Evolutionary conservation across 2,329 filamentous ascomycete species (phyloP), one percentile per base, ranked within the genome.

Genomic region (Aspergillus japonicus): DNA sequence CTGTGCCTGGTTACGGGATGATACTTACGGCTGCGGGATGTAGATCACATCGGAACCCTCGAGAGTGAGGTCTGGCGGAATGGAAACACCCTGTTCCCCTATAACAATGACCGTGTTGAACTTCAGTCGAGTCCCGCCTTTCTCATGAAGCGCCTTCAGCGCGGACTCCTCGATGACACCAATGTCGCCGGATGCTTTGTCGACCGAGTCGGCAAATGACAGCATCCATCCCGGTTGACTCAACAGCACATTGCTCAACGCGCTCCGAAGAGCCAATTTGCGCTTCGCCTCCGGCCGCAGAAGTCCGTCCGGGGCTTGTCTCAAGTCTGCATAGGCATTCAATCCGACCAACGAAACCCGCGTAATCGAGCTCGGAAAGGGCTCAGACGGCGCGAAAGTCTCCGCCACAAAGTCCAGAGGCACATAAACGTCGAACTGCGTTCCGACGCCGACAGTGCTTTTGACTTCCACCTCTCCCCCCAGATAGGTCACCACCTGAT

Each of bases 391-490:
- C 14, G n/a, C 4, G 4, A 47, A 55, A 2, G 21, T 33, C 29
- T 55, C 39, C 16, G 58, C 33, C 1, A 64, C 47, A 2, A 58
- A 60, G 2, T 65, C 49, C 8, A 71, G 61, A 1, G 71, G 71
- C 33, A 73, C 66, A 48, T 64, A 65, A 2, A 74, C 65, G 29
- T 73, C 66, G 2, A 74, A 66, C 47, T 70, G 64, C 0, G 72
- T 74, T 2, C 72, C 71, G 1, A 60, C 56, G 4, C 66, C 68
- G 6, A 63, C n/a, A 19, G 71, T 67, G 51, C 78, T 84, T 26
- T 77, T 78, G 11, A 89, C 78, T 3, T 83, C 79, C 23, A 89
- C 81, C 0, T 77, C 76, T 0, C 87, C 87, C 5, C 80, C 80
- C 0, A 89, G 75, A 44, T 82, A 81, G 16, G 80, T 78, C 2